These are phyloP conservation scores for Aspergillus sp. DNA, from an alignment of 2,329 filamentous ascomycete species.

Conservation along the genomic window DNA sequence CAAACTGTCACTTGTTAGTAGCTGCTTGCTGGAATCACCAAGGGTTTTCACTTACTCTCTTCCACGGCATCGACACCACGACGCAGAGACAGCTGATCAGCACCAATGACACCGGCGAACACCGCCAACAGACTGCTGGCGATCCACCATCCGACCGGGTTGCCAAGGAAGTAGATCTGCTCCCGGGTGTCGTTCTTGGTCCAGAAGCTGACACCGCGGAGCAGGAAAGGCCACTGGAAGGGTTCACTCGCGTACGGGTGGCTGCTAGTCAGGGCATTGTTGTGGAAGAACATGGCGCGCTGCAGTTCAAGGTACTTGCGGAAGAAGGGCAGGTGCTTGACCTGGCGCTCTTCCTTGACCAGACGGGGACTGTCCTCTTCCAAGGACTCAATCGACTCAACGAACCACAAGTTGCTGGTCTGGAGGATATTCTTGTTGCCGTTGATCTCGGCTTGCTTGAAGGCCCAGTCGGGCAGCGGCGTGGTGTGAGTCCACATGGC, in stretches of 20 bases:
- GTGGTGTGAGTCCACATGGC: constrained; percentile 99
- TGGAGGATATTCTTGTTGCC: constrained; percentile 94
- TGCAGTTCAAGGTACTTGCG: constrained; percentile 96
- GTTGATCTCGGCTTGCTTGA: constrained; percentile 98
- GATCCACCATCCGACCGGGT: constrained; percentile 97
- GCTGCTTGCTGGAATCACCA: neutral
- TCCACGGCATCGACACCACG: constrained; percentile 92
- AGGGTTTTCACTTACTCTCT: constrained; percentile 67
- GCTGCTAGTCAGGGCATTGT: constrained; percentile 94
- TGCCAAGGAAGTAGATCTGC: constrained; percentile 98
- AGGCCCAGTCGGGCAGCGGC: constrained; percentile 94
- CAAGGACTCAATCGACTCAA: constrained; percentile 86
- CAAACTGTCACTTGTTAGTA: constrained; percentile 36
- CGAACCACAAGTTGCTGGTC: constrained; percentile 90
- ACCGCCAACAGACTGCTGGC: constrained; percentile 89
- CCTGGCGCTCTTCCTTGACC: constrained; percentile 71
- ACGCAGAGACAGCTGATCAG: constrained; percentile 89
- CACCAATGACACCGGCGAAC: constrained; percentile 85
- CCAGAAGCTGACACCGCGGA: constrained; percentile 98
- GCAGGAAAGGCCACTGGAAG: constrained; percentile 96
- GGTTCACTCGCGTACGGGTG: constrained; percentile 95
- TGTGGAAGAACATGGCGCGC: constrained; percentile 98
- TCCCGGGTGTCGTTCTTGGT: constrained; percentile 91
- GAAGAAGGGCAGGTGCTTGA: constrained; percentile 84
- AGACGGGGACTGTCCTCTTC: constrained; percentile 71